Percentiles rank a stretch among this genome's conserved stretches.
Conservation (phyloP, 1,284 basidiomycete species). For the Entoloma clypeatum region DNA sequence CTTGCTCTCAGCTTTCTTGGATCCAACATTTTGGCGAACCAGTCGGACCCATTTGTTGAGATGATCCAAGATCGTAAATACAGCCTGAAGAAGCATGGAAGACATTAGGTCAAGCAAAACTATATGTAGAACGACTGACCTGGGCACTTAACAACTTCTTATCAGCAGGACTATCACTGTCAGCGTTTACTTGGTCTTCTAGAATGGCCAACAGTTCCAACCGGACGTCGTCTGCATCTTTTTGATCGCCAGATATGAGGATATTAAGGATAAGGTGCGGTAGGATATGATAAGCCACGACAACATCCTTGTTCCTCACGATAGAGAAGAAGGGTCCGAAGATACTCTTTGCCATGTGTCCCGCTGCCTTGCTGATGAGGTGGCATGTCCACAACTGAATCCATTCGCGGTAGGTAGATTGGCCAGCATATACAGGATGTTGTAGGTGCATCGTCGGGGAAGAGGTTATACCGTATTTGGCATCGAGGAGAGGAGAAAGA, state of each 20-base stretch:
- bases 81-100: slow-evolving; percentile 49
- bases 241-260: slow-evolving; percentile 71
- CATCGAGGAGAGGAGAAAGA: slow-evolving; percentile 83
- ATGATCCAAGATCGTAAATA: slow-evolving; percentile 95
- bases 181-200: slow-evolving; percentile 77
- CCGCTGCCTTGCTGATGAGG: slow-evolving; percentile 70
- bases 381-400: slow-evolving; percentile 86
- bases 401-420: slow-evolving; percentile 93
- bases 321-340: slow-evolving; percentile 82
- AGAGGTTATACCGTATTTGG: slow-evolving; percentile 55
- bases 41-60: slow-evolving; percentile 87
- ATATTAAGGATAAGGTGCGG: slow-evolving; percentile 91
- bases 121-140: slow-evolving; percentile 46
- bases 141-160: slow-evolving; percentile 87
- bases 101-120: background rate
- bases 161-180: slow-evolving; percentile 59
- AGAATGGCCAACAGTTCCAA: slow-evolving; percentile 81
- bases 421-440: slow-evolving; percentile 76
- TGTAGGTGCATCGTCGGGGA: slow-evolving; percentile 35
- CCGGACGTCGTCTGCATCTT: slow-evolving; percentile 64
- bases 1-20: slow-evolving; percentile 48
- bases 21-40: slow-evolving; percentile 54
- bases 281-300: slow-evolving; percentile 85
- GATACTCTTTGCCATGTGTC: slow-evolving; percentile 58
- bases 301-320: slow-evolving; percentile 85